Conservation (phyloP, 176 grass and related monocot genomes). For the Triticum monococcum region DNA sequence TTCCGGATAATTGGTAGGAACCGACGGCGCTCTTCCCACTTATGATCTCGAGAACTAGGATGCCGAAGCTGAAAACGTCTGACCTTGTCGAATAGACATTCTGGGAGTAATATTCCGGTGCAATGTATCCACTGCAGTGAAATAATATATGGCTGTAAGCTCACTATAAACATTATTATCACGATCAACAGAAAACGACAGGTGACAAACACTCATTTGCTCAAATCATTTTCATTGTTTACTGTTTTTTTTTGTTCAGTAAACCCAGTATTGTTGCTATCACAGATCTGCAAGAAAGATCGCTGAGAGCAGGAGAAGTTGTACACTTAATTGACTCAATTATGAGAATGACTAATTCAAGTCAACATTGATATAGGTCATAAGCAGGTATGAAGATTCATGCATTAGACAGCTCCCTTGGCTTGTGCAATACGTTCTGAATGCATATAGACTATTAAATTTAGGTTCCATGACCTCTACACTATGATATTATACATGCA, state of each 20-base stretch:
- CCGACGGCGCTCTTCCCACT: constrained; percentile 18
- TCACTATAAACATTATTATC: too few species aligned
- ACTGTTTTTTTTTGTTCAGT: not conserved
- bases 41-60: constrained; percentile 51
- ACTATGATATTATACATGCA: not conserved
- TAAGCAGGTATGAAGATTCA: not conserved
- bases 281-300: not conserved
- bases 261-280: not conserved
- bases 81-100: constrained; percentile 41
- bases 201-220: not conserved
- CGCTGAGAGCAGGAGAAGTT: not conserved
- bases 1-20: constrained; percentile 17
- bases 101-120: constrained; percentile 44
- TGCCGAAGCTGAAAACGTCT: constrained; percentile 50
- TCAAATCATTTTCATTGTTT: not conserved
- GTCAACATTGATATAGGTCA: not conserved
- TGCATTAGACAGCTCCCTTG: not conserved
- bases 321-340: not conserved
- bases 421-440: not conserved
- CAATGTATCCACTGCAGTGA: constrained; percentile 48
- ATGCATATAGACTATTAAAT: not conserved
- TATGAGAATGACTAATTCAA: not conserved
- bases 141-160: not conserved
- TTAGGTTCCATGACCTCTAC: not conserved
- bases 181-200: not conserved